Evolutionary conservation across 2,329 filamentous ascomycete genomes (phyloP).

Genomic region (Penicillium psychrosexuale): DNA sequence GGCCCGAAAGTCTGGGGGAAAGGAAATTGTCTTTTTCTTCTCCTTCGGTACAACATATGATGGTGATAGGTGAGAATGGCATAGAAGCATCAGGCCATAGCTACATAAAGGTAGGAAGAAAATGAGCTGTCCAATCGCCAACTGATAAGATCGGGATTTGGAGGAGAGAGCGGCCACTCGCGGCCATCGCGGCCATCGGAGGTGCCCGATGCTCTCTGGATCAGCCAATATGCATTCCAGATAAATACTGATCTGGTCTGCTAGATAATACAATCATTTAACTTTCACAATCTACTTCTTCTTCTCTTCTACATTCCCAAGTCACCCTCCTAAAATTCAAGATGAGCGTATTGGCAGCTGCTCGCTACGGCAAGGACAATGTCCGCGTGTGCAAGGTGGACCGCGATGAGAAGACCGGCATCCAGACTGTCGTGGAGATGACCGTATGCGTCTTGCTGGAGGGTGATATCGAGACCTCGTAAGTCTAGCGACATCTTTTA

Average conservation of each 20-base stretch:
- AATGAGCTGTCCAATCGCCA: neutral
- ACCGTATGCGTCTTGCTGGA: constrained; percentile 90
- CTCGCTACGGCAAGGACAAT: constrained; percentile 74
- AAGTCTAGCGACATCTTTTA: constrained; percentile 34
- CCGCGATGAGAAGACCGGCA: constrained; percentile 69
- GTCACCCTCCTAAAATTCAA: constrained; percentile 7
- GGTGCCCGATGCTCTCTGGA: constrained; percentile 31
- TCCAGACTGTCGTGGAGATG: constrained; percentile 89
- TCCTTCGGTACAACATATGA: neutral
- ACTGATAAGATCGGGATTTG: constrained; percentile 30
- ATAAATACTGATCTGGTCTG: neutral
- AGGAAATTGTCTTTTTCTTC: neutral
- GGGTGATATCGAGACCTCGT: constrained; percentile 84
- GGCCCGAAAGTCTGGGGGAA: constrained; percentile 7
- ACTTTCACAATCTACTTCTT: neutral
- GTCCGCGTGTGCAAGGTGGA: constrained; percentile 96
- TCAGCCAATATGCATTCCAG: neutral
- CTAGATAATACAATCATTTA: neutral
- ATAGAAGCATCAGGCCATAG: neutral
- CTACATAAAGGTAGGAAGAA: neutral
- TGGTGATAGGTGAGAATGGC: neutral
- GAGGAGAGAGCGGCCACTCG: constrained; percentile 26
- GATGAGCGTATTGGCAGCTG: constrained; percentile 42
- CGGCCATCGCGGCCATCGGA: constrained; percentile 41
- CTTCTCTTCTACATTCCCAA: neutral